Conservation (phyloP, 1,139 yeast genomes). For the Geotrichum restrictum region DNA sequence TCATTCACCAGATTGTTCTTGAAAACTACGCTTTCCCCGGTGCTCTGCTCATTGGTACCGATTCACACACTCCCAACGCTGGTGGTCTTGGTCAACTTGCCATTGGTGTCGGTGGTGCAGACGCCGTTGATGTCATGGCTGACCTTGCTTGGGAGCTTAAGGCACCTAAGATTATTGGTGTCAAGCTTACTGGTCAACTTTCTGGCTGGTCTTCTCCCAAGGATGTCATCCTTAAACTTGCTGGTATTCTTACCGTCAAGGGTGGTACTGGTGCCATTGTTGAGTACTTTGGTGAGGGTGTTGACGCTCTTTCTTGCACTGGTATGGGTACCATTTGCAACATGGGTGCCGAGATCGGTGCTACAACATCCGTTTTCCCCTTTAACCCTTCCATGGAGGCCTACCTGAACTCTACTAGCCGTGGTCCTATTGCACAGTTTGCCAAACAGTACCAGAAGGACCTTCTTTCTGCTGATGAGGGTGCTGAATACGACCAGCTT, state of each 20-base stretch:
- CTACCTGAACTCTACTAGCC: slow-evolving; percentile 83
- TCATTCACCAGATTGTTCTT: slow-evolving; percentile 93
- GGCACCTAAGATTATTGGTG: slow-evolving; percentile 98
- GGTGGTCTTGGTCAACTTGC: slow-evolving; percentile 99
- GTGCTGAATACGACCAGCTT: slow-evolving; percentile 92
- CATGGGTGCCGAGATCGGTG: slow-evolving; percentile 99
- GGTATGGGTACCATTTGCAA: slow-evolving; percentile 99
- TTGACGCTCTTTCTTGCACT: slow-evolving; percentile 91
- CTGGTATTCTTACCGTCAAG: slow-evolving; percentile 95
- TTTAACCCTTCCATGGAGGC: slow-evolving; percentile 86
- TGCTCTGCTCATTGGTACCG: slow-evolving; percentile 94
- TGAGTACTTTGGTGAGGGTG: slow-evolving; percentile 97
- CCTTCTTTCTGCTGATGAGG: slow-evolving; percentile 84
- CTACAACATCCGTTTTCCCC: slow-evolving; percentile 98
- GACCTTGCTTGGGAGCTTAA: slow-evolving; percentile 95
- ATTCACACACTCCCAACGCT: slow-evolving; percentile 98
- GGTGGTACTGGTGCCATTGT: slow-evolving; percentile 99
- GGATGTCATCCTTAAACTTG: slow-evolving; percentile 90
- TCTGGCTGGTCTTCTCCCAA: slow-evolving; percentile 98
- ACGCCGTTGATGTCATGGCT: slow-evolving; percentile 97
- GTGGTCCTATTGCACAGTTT: slow-evolving; percentile 77
- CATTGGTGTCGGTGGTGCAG: slow-evolving; percentile 99
- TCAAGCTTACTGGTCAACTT: slow-evolving; percentile 91
- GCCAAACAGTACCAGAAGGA: slow-evolving; percentile 72
- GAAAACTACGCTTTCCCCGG: slow-evolving; percentile 99